Conservation (phyloP, 2,329 filamentous ascomycete species). For the Ophiocordyceps australis region DNA sequence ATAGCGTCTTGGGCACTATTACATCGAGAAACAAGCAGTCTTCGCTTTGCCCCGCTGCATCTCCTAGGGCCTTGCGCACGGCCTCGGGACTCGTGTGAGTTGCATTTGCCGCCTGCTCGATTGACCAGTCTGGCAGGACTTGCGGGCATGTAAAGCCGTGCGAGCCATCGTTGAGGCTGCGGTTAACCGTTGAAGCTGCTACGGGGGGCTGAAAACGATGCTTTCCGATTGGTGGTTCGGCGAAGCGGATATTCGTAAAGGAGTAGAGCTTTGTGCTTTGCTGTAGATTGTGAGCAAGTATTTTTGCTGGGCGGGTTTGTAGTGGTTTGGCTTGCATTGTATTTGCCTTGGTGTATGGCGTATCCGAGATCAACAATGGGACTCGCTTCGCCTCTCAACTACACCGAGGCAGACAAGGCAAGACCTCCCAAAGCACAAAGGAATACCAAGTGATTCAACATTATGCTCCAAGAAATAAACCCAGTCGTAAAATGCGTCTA, state of each 20-base stretch:
- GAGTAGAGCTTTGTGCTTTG: constrained; percentile 11
- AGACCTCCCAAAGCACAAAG: too few relatives aligned
- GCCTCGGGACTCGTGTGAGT: background rate
- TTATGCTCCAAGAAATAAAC: too few relatives aligned
- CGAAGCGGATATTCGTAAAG: constrained; percentile 18
- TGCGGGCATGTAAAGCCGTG: constrained; percentile 8
- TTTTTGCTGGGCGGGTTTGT: too few relatives aligned
- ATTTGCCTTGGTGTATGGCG: constrained; percentile 2
- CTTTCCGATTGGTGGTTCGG: constrained; percentile 11
- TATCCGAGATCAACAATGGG: constrained; percentile 4
- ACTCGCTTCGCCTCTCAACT: too few relatives aligned
- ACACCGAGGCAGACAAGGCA: too few relatives aligned
- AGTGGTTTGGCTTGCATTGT: constrained; percentile 2
- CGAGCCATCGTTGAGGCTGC: constrained; percentile 10
- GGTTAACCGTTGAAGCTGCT: constrained; percentile 7
- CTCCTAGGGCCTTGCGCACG: constrained; percentile 1
- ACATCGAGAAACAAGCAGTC: constrained; percentile 29
- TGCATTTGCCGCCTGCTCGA: constrained; percentile 1
- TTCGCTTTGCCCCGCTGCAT: constrained; percentile 8
- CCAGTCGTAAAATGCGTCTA: too few relatives aligned
- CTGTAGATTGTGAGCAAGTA: too few relatives aligned
- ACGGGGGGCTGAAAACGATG: constrained; percentile 13
- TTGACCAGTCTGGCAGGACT: constrained; percentile 6
- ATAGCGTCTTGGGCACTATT: constrained; percentile 18
- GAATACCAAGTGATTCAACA: too few relatives aligned